Evolutionary conservation across 805 yeast genomes (phyloP), one percentile per base, ranked within the genome.

Genomic region (Sugiyamaella marilandica): DNA sequence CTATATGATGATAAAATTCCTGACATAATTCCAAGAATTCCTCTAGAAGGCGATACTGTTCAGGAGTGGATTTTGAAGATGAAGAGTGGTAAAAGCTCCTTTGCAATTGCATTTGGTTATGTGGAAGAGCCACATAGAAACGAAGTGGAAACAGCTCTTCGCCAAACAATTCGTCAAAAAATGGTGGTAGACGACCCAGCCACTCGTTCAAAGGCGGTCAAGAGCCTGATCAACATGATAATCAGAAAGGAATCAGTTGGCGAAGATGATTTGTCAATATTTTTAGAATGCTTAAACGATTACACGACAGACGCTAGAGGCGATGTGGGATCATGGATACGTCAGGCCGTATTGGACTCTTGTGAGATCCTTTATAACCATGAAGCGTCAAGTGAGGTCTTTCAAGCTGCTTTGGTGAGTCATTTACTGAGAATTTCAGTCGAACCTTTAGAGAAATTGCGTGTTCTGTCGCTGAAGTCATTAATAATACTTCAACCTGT

Each of bases 271-370:
- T 47, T 26, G 26, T 14, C 32, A 5, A 35, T 49, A 1, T 44
- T 75, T 3, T 41, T 76, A 1, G 58, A 56, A 1, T 77, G 80
- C 33, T 66, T 92, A 11, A 83, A 84, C 56, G 97, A 91, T 61
- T 89, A 90, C 65, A 80, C 95, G 0, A 70, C 78, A 1, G 86
- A 92, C 0, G 80, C 80, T 26, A 85, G 87, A 62, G 98, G 98
- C 9, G 98, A 91, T 69, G 91, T 90, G n/a, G 98, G 98, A 1
- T 80, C 87, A 45, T 77, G 81, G 60, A 78, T 89, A 1, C 71
- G 98, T 45, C 57, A 64, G 1, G 75, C 83, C 0, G 72, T 83
- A 1, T 64, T 24, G 29, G 29, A 24, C 7, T 24, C 29, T 24
- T 24, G 29, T 24, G 29, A 24, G 29, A 24, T 3, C 29, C 29